Conservation (phyloP, 1,284 basidiomycete genomes). For the Leucoagaricus sp. region DNA sequence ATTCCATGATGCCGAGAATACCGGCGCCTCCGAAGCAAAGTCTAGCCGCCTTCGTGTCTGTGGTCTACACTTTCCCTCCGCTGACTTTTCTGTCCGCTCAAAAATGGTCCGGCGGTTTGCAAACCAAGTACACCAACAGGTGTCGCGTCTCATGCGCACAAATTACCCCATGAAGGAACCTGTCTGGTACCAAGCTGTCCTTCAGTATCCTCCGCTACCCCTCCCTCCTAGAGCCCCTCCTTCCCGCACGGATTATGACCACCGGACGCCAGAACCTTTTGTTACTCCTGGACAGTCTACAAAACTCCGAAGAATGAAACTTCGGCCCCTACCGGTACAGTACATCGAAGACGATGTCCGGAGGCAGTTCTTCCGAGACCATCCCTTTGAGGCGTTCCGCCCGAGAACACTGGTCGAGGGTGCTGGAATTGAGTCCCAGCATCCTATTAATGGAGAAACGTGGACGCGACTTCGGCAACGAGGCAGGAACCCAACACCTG, state of each 20-base stretch:
- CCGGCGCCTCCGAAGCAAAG: not conserved
- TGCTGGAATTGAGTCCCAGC: conserved; percentile 53
- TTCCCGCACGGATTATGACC: conserved; percentile 54
- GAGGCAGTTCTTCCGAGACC: conserved; percentile 92
- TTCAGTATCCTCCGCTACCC: conserved; percentile 85
- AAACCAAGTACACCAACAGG: conserved; percentile 86
- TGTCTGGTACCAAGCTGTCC: conserved; percentile 85
- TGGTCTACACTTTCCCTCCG: not conserved
- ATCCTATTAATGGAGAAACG: conserved; percentile 55
- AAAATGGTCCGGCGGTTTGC: conserved; percentile 84
- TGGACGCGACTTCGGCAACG: conserved; percentile 84
- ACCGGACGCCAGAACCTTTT: conserved; percentile 23
- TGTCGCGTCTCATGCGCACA: conserved; percentile 80
- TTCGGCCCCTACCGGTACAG: conserved; percentile 63
- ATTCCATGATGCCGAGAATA: conserved; percentile 10
- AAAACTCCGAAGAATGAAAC: conserved; percentile 48
- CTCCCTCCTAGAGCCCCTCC: conserved; percentile 77
- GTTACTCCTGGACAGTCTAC: conserved; percentile 21
- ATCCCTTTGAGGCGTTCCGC: conserved; percentile 94
- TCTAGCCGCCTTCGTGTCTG: not conserved
- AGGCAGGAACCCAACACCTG: conserved; percentile 80
- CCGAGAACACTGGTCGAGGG: conserved; percentile 80
- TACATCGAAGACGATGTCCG: conserved; percentile 89
- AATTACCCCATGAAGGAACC: conserved; percentile 73
- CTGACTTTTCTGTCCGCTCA: not conserved